phyloP scores from a whole-genome alignment of 306 rosid species.

The Urtica urens region DNA sequence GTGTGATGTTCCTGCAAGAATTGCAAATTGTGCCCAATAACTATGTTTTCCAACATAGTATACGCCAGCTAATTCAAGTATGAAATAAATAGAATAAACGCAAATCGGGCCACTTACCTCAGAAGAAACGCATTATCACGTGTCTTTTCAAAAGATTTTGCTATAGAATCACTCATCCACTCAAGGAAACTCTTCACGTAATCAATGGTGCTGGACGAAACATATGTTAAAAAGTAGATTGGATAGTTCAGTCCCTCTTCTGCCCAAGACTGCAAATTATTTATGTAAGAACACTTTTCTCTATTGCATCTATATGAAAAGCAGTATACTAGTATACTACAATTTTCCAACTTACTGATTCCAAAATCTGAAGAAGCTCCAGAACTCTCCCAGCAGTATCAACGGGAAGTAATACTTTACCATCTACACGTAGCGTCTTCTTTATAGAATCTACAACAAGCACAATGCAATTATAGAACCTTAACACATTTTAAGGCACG shows the following conservation, averaged over 20 bases:
- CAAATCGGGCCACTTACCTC: conserved; percentile 48
- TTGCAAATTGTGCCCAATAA: conserved; percentile 24
- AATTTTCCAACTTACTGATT: conserved; percentile 49
- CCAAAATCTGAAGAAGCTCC: conserved; percentile 76
- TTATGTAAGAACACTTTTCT: conserved; percentile 7
- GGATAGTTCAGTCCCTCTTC: conserved; percentile 74
- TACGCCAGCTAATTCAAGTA: not conserved
- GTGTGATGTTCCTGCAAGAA: conserved; percentile 60
- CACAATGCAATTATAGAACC: conserved; percentile 16
- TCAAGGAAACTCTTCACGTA: conserved; percentile 86
- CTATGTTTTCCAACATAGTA: conserved; percentile 12
- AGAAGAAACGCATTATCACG: conserved; percentile 83
- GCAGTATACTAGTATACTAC: not conserved
- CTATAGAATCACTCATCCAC: conserved; percentile 98
- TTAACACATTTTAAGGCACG: conserved; percentile 3
- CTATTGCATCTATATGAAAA: not conserved
- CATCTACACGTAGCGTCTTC: conserved; percentile 76
- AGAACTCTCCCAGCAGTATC: conserved; percentile 85
- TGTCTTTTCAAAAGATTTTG: conserved; percentile 87
- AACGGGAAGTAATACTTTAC: conserved; percentile 81
- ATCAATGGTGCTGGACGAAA: conserved; percentile 85
- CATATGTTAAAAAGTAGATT: conserved; percentile 69
- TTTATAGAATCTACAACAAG: conserved; percentile 53
- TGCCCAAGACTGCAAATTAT: conserved; percentile 72
- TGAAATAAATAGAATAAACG: not conserved